Conservation (phyloP, 768 basidiomycete species). For the Amanita inopinata region DNA sequence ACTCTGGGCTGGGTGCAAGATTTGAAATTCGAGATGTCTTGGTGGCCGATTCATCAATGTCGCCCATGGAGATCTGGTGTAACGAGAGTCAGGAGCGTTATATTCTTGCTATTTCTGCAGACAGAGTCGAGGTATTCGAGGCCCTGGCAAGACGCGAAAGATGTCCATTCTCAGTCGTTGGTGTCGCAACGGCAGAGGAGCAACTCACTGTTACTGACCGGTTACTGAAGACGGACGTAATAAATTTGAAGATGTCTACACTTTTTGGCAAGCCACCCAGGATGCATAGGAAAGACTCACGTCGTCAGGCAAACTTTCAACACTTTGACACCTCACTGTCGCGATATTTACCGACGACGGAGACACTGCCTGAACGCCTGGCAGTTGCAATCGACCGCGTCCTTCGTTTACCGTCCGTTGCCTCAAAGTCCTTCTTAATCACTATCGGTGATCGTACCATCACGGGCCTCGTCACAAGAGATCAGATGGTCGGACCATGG, state of each 20-base stretch:
- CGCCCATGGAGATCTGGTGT: constrained; percentile 99
- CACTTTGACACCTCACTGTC: constrained; percentile 66
- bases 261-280: constrained; percentile 95
- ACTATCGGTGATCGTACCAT: constrained; percentile 95
- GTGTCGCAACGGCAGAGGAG: constrained; percentile 72
- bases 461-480: constrained; percentile 88
- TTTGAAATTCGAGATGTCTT: constrained; percentile 94
- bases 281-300: constrained; percentile 68
- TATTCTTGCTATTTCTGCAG: constrained; percentile 78
- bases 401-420: constrained; percentile 85
- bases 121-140: constrained; percentile 55
- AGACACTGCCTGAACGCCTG: constrained; percentile 38
- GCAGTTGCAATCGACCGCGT: constrained; percentile 67
- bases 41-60: constrained; percentile 89
- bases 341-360: constrained; percentile 46
- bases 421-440: constrained; percentile 94
- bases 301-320: constrained; percentile 26
- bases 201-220: constrained; percentile 86
- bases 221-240: constrained; percentile 67
- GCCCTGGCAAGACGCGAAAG: constrained; percentile 78
- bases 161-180: constrained; percentile 90
- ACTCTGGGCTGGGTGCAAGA: constrained; percentile 80
- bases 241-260: constrained; percentile 87
- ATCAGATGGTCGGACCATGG: constrained; percentile 99
- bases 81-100: constrained; percentile 98